Percentiles rank a stretch among this genome's conserved stretches.
Conservation (phyloP, 2,329 filamentous ascomycete genomes). For the Cytospora piceae region DNA sequence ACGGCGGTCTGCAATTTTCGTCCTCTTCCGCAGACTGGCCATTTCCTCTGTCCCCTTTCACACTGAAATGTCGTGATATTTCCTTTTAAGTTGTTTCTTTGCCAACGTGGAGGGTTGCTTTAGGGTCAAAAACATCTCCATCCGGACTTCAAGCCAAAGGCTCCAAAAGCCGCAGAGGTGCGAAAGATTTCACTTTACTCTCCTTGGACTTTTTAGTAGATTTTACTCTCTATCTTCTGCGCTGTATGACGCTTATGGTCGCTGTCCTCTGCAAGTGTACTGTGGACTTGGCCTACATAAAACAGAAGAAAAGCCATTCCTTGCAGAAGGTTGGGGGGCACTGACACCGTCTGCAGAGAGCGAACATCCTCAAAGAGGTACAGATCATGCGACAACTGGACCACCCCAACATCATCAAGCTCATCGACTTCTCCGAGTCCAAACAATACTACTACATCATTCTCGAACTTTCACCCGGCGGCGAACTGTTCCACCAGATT, state of each 20-base stretch:
- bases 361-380: constrained; percentile 97
- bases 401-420: constrained; percentile 92
- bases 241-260: constrained; percentile 14
- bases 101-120: constrained; percentile 54
- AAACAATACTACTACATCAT: constrained; percentile 97
- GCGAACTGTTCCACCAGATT: constrained; percentile 98
- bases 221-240: constrained; percentile 36
- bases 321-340: constrained; percentile 8
- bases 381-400: constrained; percentile 98
- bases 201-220: constrained; percentile 36
- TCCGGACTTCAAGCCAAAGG: constrained; percentile 88
- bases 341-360: constrained; percentile 65
- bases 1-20: constrained; percentile 17
- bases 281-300: constrained; percentile 12
- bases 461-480: constrained; percentile 90
- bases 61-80: constrained; percentile 35
- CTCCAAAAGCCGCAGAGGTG: constrained; percentile 97
- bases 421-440: constrained; percentile 92
- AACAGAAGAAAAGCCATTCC: not conserved
- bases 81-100: constrained; percentile 41
- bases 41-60: constrained; percentile 36
- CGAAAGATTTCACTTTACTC: constrained; percentile 53
- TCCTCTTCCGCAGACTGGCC: constrained; percentile 24
- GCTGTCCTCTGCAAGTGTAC: constrained; percentile 34
- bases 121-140: constrained; percentile 93